phyloP scores from a whole-genome alignment of 805 yeast genomes.

The Nakazawaea peltata region DNA sequence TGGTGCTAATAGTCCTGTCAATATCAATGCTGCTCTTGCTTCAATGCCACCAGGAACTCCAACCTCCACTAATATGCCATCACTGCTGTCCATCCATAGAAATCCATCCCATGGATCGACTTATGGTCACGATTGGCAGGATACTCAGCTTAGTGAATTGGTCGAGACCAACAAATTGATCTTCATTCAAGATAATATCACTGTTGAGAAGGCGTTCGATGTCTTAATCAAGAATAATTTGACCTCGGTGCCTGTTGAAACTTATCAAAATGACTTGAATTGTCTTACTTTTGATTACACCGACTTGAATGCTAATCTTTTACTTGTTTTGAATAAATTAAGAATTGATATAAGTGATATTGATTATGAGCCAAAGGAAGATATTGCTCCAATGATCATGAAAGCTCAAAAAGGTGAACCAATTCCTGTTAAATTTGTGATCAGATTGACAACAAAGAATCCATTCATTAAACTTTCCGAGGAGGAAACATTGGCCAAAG shows the following conservation, averaged over 20 bases:
- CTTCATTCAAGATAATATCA: conserved; percentile 51
- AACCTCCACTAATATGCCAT: not conserved
- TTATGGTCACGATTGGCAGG: conserved; percentile 53
- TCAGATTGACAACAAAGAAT: conserved; percentile 77
- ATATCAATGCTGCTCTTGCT: not conserved
- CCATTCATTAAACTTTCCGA: conserved; percentile 78
- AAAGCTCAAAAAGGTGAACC: conserved; percentile 82
- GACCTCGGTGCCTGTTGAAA: conserved; percentile 79
- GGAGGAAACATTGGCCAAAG: conserved; percentile 58
- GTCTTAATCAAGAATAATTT: conserved; percentile 62
- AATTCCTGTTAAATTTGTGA: conserved; percentile 86
- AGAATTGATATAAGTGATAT: conserved; percentile 28
- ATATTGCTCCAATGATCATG: conserved; percentile 33
- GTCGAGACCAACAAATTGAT: conserved; percentile 75
- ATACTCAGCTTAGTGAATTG: conserved; percentile 61
- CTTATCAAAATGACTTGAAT: conserved; percentile 45
- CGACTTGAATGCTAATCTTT: conserved; percentile 79
- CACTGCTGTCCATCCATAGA: conserved; percentile 12
- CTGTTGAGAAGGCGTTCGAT: conserved; percentile 88
- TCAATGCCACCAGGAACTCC: conserved; percentile 7
- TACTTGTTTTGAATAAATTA: conserved; percentile 74
- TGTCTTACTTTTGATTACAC: conserved; percentile 88
- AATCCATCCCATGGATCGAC: conserved; percentile 28
- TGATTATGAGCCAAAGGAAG: conserved; percentile 25
- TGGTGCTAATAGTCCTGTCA: not conserved